Percentiles rank a stretch among this genome's conserved stretches.
Evolutionary conservation across 2,329 filamentous ascomycete species (phyloP).

Genomic region (Sporothrix inflata): DNA sequence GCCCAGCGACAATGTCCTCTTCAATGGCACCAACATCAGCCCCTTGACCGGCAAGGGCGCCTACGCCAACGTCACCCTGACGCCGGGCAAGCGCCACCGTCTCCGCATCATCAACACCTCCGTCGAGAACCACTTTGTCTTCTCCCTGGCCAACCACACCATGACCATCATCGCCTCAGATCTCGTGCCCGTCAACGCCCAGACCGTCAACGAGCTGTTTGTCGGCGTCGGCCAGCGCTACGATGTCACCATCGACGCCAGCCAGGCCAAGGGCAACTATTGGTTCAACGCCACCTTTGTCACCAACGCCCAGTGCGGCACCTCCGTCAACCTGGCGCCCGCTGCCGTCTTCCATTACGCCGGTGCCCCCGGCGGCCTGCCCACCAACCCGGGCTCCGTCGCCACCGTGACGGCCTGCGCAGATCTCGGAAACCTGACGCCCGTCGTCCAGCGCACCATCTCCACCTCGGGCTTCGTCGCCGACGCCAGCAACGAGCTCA

Average conservation of each 20-base stretch:
- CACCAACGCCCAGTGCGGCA: slow-evolving; percentile 33
- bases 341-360: slow-evolving; percentile 48
- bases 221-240: slow-evolving; percentile 53
- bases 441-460: slow-evolving; percentile 33
- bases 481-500: slow-evolving; percentile 30
- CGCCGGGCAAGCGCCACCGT: slow-evolving; percentile 52
- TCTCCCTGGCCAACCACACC: slow-evolving; percentile 54
- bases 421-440: slow-evolving; percentile 32
- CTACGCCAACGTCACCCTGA: slow-evolving; percentile 44
- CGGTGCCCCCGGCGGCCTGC: slow-evolving; percentile 39
- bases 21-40: slow-evolving; percentile 50
- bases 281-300: slow-evolving; percentile 39
- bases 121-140: slow-evolving; percentile 52
- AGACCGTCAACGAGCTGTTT: slow-evolving; percentile 53
- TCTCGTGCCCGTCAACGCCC: slow-evolving; percentile 55
- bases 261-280: slow-evolving; percentile 40
- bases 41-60: slow-evolving; percentile 39
- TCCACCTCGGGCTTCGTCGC: slow-evolving; percentile 31
- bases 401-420: slow-evolving; percentile 34
- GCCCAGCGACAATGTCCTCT: slow-evolving; percentile 47
- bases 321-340: slow-evolving; percentile 37
- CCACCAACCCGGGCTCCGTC: slow-evolving; percentile 39
- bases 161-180: slow-evolving; percentile 57
- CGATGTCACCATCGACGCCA: slow-evolving; percentile 52
- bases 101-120: slow-evolving; percentile 57